Percentiles rank a stretch among this genome's conserved stretches.
phyloP scores from a whole-genome alignment of 176 grass and related monocot genomes.

The Ensete glaucum region DNA sequence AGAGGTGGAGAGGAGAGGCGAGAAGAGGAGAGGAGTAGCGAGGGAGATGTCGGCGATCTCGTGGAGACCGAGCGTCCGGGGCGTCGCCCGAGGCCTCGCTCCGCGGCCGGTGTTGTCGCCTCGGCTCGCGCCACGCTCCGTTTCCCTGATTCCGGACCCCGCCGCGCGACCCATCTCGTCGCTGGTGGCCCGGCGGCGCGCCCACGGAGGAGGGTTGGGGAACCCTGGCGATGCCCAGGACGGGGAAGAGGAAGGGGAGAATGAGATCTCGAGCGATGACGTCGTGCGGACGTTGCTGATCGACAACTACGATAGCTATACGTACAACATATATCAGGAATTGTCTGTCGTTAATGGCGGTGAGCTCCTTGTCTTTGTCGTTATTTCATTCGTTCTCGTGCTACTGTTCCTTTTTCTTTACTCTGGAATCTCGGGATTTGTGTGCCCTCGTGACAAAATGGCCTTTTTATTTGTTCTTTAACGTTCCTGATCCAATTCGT shows the following conservation, averaged over 20 bases:
- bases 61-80: neutral
- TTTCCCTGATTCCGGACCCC: neutral
- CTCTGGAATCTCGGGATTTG: too few relatives aligned
- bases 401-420: too few relatives aligned
- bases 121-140: neutral
- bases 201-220: neutral
- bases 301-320: slow-evolving; percentile 97
- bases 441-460: neutral
- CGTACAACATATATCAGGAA: slow-evolving; percentile 96
- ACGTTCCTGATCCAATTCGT: neutral
- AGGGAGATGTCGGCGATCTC: neutral
- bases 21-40: neutral
- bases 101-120: neutral
- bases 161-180: neutral
- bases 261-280: slow-evolving; percentile 14
- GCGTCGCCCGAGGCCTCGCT: neutral
- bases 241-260: slow-evolving; percentile 8
- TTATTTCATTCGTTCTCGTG: neutral
- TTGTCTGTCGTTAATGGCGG: slow-evolving; percentile 83
- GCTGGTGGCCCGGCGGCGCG: neutral
- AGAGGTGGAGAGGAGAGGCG: neutral
- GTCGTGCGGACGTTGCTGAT: slow-evolving; percentile 76
- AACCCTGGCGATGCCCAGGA: neutral
- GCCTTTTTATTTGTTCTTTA: neutral
- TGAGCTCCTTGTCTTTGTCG: slow-evolving; percentile 22